Evolutionary conservation across 768 basidiomycete species (phyloP), one percentile per base, ranked within the genome.

Genomic region (Paxillus rubicundulus): DNA sequence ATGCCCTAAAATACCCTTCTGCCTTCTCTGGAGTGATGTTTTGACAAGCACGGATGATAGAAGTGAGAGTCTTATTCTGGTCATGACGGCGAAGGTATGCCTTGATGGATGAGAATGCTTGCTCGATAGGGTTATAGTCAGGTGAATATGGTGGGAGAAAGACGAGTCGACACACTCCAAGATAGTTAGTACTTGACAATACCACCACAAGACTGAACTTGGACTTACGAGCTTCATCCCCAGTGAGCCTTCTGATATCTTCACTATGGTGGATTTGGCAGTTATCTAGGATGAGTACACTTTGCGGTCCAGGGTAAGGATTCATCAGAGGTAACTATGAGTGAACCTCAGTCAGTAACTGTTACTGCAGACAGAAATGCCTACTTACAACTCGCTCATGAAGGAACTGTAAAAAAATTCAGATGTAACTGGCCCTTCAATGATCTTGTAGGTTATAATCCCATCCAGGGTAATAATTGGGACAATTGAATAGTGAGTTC

Each of bases 111-210:
- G 62, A 66, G 28, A 63, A 70, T 2, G 64, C 64, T 45, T 65
- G 60, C 49, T 70, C 62, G 37, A 71, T 70, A 0, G 65, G 70
- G 28, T 71, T 66, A 21, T 54, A 63, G 45, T 71, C 60, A 0
- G 67, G 65, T 2, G 68, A 71, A 37, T 71, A 71, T 28, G 70
- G 67, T 2, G 68, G 66, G 1, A 69, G 54, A 45, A 57, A 66
- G 20, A 63, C 52, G 16, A 64, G 61, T 12, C 49, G 55, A 32
- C 58, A 64, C 0, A 53, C 64, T 57, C 39, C 52, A 47, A 14
- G 33, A 36, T 54, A 9, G n/a, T 46, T 21, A 46, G 47, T 24
- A 49, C 12, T 42, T 5, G n/a, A n/a, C n/a, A n/a, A n/a, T n/a
- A n/a, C n/a, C n/a, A n/a, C n/a, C n/a, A n/a, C n/a, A n/a, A n/a